Evolutionary conservation across 768 basidiomycete species (phyloP).

Genomic region (Lactifluus subvellereus): DNA sequence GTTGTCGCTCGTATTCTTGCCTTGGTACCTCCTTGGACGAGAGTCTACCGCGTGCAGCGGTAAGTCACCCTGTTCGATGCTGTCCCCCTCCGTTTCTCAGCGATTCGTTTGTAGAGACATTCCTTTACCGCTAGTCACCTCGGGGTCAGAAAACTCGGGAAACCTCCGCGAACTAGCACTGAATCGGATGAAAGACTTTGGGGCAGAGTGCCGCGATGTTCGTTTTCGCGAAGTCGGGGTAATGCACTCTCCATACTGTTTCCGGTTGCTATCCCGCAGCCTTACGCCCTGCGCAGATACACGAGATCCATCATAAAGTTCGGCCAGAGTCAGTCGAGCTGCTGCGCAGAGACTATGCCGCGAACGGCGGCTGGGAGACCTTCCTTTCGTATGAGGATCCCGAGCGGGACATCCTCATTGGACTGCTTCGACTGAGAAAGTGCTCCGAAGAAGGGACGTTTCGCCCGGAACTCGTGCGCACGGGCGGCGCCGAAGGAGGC

Average conservation of each 20-base stretch:
- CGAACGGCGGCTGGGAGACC: slow-evolving; percentile 99
- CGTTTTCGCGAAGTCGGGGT: slow-evolving; percentile 97
- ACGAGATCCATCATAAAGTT: slow-evolving; percentile 98
- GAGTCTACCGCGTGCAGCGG: slow-evolving; percentile 98
- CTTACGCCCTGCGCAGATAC: slow-evolving; percentile 52
- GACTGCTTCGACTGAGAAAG: slow-evolving; percentile 84
- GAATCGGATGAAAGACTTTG: slow-evolving; percentile 98
- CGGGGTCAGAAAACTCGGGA: slow-evolving; percentile 96
- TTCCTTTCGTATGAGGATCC: slow-evolving; percentile 99
- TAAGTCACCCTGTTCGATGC: slow-evolving; percentile 29
- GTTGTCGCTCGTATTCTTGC: slow-evolving; percentile 95
- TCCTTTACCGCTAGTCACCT: slow-evolving; percentile 91
- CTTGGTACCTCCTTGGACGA: slow-evolving; percentile 96
- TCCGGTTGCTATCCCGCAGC: slow-evolving; percentile 1
- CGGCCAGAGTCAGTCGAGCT: slow-evolving; percentile 94
- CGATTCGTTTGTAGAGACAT: slow-evolving; percentile 63
- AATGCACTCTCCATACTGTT: slow-evolving; percentile 32
- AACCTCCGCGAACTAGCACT: slow-evolving; percentile 94
- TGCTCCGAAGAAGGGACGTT: slow-evolving; percentile 98
- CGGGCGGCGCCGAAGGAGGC: slow-evolving; percentile 64
- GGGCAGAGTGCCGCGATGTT: slow-evolving; percentile 94
- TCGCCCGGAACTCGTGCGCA: slow-evolving; percentile 77
- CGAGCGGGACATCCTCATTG: slow-evolving; percentile 92
- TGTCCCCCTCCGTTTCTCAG: not conserved
- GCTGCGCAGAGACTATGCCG: slow-evolving; percentile 89